phyloP scores from a whole-genome alignment of 2,329 filamentous ascomycete species.

The Clarireedia homoeocarpa region DNA sequence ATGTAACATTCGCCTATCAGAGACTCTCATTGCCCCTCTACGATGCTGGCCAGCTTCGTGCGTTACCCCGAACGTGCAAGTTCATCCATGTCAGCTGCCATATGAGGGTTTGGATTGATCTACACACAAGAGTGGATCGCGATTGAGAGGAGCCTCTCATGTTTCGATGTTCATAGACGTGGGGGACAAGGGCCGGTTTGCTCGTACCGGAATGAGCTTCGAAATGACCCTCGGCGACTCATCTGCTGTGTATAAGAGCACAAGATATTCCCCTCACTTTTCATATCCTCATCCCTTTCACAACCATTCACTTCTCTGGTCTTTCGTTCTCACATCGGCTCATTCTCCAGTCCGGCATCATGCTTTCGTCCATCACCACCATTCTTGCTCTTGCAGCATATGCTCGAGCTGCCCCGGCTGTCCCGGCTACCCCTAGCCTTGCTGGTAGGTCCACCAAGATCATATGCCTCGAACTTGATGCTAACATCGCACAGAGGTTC shows the following conservation, averaged over 20 bases:
- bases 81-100: too few species aligned
- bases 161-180: background rate
- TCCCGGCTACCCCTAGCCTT: background rate
- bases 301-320: constrained; percentile 4
- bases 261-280: constrained; percentile 4
- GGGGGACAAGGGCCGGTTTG: background rate
- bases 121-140: too few species aligned
- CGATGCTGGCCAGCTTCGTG: too few species aligned
- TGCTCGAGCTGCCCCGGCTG: constrained; percentile 18
- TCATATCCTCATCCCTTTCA: constrained; percentile 11
- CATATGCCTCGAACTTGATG: background rate
- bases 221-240: background rate
- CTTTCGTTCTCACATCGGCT: constrained; percentile 5
- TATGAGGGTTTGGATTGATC: too few species aligned
- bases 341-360: constrained; percentile 12
- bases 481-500: background rate
- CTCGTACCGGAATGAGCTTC: background rate
- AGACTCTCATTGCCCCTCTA: background rate
- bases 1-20: background rate
- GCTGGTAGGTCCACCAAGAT: background rate
- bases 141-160: background rate
- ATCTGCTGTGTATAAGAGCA: constrained; percentile 17
- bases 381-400: constrained; percentile 21
- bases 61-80: too few species aligned
- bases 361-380: constrained; percentile 22